Evolutionary conservation across 768 basidiomycete species (phyloP).

Genomic region (Amyloporia xantha): DNA sequence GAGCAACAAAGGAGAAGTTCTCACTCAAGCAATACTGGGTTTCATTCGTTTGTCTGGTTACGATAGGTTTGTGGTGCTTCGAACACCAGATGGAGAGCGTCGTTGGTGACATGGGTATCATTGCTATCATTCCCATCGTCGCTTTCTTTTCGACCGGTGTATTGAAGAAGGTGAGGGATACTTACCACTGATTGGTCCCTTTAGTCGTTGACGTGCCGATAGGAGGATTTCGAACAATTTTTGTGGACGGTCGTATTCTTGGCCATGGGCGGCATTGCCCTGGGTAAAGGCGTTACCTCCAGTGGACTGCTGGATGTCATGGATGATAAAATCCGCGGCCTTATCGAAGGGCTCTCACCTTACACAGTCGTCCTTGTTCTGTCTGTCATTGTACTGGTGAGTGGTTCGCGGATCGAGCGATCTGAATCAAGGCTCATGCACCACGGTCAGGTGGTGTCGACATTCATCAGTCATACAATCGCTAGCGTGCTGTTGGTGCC

Average conservation of each 20-base stretch:
- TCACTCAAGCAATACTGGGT: slow-evolving; percentile 89
- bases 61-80: slow-evolving; percentile 87
- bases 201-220: not conserved
- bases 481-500: slow-evolving; percentile 96
- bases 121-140: slow-evolving; percentile 88
- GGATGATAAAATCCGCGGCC: slow-evolving; percentile 50
- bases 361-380: slow-evolving; percentile 69
- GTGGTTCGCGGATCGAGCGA: too few relatives aligned
- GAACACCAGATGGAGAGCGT: slow-evolving; percentile 68
- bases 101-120: slow-evolving; percentile 96
- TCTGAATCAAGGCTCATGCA: not conserved
- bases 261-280: slow-evolving; percentile 96
- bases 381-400: slow-evolving; percentile 24
- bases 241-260: slow-evolving; percentile 93
- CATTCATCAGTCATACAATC: slow-evolving; percentile 96
- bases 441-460: slow-evolving; percentile 77
- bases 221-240: slow-evolving; percentile 96
- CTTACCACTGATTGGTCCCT: not conserved
- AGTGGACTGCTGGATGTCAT: slow-evolving; percentile 83
- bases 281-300: slow-evolving; percentile 88
- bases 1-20: slow-evolving; percentile 77
- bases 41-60: slow-evolving; percentile 69
- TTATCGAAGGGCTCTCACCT: slow-evolving; percentile 56
- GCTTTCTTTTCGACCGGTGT: slow-evolving; percentile 93
- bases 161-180: slow-evolving; percentile 71